Evolutionary conservation across 2,329 filamentous ascomycete species (phyloP).

Genomic region (Ophiostoma montium): DNA sequence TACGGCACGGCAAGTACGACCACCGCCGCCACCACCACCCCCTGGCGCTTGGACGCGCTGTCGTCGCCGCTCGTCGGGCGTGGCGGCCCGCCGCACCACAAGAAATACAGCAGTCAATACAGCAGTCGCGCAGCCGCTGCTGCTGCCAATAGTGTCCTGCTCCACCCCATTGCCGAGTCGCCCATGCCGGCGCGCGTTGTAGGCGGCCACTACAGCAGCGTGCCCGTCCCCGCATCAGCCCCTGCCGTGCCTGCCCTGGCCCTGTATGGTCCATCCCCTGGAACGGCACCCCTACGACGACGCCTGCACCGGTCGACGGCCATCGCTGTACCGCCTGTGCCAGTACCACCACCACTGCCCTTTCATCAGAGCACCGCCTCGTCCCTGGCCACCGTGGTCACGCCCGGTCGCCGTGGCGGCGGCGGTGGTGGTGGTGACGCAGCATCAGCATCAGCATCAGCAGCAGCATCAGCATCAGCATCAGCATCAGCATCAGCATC

Average conservation of each 20-base stretch:
- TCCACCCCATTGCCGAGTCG: conserved; percentile 7
- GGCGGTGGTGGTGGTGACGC: too few relatives aligned
- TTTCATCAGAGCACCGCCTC: too few relatives aligned
- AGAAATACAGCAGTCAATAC: too few relatives aligned
- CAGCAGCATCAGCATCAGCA: too few relatives aligned
- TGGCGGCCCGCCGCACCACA: too few relatives aligned
- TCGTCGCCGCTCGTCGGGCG: conserved; percentile 4
- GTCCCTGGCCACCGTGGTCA: too few relatives aligned
- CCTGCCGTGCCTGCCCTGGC: background rate
- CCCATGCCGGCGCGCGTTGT: background rate
- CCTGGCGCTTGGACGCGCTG: conserved; percentile 1
- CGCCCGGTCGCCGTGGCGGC: too few relatives aligned
- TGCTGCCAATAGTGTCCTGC: conserved; percentile 3
- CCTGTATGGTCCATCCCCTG: background rate
- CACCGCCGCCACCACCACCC: background rate
- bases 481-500: too few relatives aligned
- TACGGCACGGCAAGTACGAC: too few relatives aligned
- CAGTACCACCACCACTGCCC: background rate
- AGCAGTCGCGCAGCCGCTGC: too few relatives aligned
- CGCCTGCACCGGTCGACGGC: conserved; percentile 6
- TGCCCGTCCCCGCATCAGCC: conserved; percentile 1
- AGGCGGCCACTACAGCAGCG: conserved; percentile 1
- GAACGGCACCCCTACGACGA: background rate
- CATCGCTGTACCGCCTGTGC: background rate
- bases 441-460: too few relatives aligned